Evolutionary conservation across 441 rosid species (phyloP).

Genomic region (Codiaeum variegatum): DNA sequence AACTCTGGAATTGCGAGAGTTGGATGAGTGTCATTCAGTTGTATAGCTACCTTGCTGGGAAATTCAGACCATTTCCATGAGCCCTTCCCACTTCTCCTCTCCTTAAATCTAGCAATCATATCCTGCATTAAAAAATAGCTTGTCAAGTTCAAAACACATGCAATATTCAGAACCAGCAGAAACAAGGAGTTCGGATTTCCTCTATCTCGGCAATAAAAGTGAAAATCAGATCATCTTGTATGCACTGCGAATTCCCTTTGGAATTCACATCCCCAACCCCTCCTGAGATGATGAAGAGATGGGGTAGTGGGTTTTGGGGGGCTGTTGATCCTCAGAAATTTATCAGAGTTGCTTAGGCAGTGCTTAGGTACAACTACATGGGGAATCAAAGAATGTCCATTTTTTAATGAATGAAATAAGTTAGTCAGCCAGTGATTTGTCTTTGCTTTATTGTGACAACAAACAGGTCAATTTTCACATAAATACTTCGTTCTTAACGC

Average conservation of each 20-base stretch:
- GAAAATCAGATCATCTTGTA: neutral
- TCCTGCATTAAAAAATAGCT: conserved; percentile 45
- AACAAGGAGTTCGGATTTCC: neutral
- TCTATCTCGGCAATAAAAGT: neutral
- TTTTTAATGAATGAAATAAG: neutral
- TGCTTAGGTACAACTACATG: too few species aligned
- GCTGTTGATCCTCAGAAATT: neutral
- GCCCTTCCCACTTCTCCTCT: conserved; percentile 55
- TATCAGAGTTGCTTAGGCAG: neutral
- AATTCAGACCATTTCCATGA: conserved; percentile 82
- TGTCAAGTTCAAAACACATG: neutral
- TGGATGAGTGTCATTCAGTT: conserved; percentile 97
- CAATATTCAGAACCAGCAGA: neutral
- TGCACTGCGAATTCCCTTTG: neutral
- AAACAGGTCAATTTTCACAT: neutral
- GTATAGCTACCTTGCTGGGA: conserved; percentile 89
- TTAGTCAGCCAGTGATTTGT: neutral
- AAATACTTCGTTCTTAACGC: neutral
- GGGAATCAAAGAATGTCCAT: neutral
- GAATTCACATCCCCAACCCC: neutral
- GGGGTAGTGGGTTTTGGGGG: neutral
- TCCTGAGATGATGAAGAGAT: neutral
- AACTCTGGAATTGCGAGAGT: conserved; percentile 98
- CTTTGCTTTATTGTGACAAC: neutral
- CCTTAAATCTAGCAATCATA: conserved; percentile 78